Evolutionary conservation across 106 monocot genomes (phyloP).

Genomic region (Posidonia australis): DNA sequence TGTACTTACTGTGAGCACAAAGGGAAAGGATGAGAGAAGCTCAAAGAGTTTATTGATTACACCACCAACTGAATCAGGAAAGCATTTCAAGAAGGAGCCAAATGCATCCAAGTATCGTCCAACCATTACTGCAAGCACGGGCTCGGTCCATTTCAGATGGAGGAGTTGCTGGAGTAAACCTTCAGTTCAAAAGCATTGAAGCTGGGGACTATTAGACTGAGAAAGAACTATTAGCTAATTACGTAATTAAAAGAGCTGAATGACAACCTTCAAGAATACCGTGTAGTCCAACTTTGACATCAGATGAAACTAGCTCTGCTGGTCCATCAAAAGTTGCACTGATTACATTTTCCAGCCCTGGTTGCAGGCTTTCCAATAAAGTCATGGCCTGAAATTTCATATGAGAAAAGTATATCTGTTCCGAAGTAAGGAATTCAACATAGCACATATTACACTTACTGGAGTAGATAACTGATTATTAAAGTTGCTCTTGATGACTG

Average conservation of each 20-base stretch:
- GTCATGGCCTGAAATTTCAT: constrained; percentile 37
- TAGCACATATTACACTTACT: constrained; percentile 25
- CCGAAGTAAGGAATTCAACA: background rate
- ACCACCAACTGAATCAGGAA: constrained; percentile 53
- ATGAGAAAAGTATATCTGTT: background rate
- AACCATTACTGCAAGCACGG: constrained; percentile 49
- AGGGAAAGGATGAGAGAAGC: constrained; percentile 76
- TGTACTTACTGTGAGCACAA: constrained; percentile 31
- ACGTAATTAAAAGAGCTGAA: background rate
- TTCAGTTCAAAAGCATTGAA: constrained; percentile 16
- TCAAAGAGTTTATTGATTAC: constrained; percentile 94
- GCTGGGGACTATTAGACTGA: background rate
- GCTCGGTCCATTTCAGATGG: constrained; percentile 62
- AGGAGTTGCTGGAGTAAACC: constrained; percentile 80
- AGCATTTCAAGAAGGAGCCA: constrained; percentile 73
- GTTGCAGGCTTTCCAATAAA: constrained; percentile 69
- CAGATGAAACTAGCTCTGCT: constrained; percentile 19
- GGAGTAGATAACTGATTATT: constrained; percentile 27
- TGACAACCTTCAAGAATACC: constrained; percentile 70
- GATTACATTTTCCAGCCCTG: constrained; percentile 67
- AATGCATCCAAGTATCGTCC: constrained; percentile 77
- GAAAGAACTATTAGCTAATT: background rate
- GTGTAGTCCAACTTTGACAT: constrained; percentile 46
- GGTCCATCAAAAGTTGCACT: constrained; percentile 63
- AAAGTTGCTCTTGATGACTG: constrained; percentile 23